These are phyloP conservation scores for Aspergillus udagawae DNA, from an alignment of 2,329 filamentous ascomycete genomes.

Conservation along the genomic window DNA sequence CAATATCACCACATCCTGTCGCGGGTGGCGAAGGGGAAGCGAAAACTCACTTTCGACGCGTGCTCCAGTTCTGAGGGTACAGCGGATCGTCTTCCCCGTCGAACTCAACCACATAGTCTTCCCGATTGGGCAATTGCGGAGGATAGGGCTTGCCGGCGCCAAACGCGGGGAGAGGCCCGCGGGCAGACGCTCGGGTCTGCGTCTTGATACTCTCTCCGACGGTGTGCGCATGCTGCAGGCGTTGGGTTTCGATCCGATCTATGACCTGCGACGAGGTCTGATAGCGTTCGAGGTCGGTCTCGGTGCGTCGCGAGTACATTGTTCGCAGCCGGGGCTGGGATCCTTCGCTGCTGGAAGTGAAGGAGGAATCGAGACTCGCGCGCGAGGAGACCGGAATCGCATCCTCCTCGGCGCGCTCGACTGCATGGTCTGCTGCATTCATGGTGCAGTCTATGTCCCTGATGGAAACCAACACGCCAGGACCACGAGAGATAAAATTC, in stretches of 20 bases:
- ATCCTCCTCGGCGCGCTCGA: not conserved
- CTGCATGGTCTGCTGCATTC: not conserved
- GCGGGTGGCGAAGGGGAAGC: too few species aligned
- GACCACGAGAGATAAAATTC: not conserved
- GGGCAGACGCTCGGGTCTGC: constrained; percentile 13
- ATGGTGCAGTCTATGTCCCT: not conserved
- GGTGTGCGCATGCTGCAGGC: constrained; percentile 37
- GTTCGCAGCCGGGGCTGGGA: constrained; percentile 18
- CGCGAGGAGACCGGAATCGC: not conserved
- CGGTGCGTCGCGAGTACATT: constrained; percentile 28
- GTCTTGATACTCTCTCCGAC: constrained; percentile 28
- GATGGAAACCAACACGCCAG: too few species aligned
- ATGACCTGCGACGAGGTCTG: constrained; percentile 22
- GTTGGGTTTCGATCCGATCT: constrained; percentile 29
- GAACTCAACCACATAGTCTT: constrained; percentile 55
- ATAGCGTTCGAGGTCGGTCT: constrained; percentile 28
- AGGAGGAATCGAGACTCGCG: not conserved
- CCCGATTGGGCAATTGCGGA: constrained; percentile 46
- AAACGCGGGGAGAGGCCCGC: constrained; percentile 21
- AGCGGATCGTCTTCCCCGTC: constrained; percentile 48
- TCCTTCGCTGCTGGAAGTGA: not conserved
- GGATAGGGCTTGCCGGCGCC: constrained; percentile 49
- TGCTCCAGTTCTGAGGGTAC: constrained; percentile 52
- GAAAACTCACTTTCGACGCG: constrained; percentile 41
- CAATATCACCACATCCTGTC: not conserved